A percentile compares a stretch with the other conserved stretches of the same genome.
Evolutionary conservation across 164 flowering plant genomes (phyloP).

Genomic region (Tinospora cordifolia): DNA sequence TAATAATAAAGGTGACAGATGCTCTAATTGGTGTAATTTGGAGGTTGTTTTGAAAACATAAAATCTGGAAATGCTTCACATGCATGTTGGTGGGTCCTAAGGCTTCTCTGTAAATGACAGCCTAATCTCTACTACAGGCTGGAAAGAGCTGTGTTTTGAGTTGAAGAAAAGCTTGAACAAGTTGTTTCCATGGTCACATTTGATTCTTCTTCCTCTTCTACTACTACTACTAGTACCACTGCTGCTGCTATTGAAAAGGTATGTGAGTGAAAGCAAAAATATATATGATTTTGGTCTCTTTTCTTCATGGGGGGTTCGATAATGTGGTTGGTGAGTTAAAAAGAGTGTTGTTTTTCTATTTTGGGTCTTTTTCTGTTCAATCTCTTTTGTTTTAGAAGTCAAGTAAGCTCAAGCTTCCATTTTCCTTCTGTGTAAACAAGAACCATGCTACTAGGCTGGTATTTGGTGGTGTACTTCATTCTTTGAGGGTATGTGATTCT

Average conservation of each 20-base stretch:
- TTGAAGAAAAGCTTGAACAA: conserved; percentile 16
- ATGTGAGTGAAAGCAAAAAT: conserved; percentile 5
- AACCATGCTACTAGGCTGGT: too few relatives aligned
- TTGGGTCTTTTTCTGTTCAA: too few relatives aligned
- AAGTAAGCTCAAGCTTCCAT: not conserved
- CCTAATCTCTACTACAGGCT: conserved; percentile 67
- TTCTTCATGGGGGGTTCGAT: not conserved
- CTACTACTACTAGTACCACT: conserved; percentile 4
- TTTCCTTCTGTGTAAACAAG: not conserved
- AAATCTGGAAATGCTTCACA: too few relatives aligned
- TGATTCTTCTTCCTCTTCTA: conserved; percentile 4
- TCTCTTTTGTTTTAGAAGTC: too few relatives aligned
- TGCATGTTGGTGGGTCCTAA: conserved; percentile 36
- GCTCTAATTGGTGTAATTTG: conserved; percentile 10
- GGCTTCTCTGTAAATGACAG: conserved; percentile 39
- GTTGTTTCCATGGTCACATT: conserved; percentile 20
- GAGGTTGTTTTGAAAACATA: conserved; percentile 5
- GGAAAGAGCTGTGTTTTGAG: conserved; percentile 45
- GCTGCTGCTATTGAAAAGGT: conserved; percentile 14
- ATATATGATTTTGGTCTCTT: not conserved
- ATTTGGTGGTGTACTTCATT: not conserved
- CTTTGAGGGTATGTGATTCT: too few relatives aligned
- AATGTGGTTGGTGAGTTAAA: too few relatives aligned
- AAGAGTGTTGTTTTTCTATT: too few relatives aligned
- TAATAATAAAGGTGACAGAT: conserved; percentile 9